Conservation (phyloP, 225 moss, liverwort and hornwort genomes). For the Climacium dendroides region DNA sequence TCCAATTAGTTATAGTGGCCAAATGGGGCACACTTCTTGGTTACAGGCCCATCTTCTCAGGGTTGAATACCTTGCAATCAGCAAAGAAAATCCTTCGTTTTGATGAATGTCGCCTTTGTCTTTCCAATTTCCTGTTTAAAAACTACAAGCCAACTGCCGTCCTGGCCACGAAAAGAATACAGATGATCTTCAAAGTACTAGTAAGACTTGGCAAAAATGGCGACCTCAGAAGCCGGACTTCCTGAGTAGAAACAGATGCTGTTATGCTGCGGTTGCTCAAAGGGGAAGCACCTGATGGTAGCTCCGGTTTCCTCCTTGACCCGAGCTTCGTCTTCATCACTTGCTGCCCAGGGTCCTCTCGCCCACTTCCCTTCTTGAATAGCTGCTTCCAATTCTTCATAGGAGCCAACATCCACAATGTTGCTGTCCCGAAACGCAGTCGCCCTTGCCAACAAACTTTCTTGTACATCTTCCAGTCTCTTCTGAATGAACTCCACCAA, state of each 20-base stretch:
- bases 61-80: neutral
- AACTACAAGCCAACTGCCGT: neutral
- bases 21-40: neutral
- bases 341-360: slow-evolving; percentile 81
- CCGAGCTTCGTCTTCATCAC: slow-evolving; percentile 57
- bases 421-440: slow-evolving; percentile 77
- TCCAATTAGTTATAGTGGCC: neutral
- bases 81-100: neutral
- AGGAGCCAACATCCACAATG: slow-evolving; percentile 56
- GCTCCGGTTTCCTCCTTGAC: slow-evolving; percentile 89
- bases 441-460: slow-evolving; percentile 55
- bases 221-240: slow-evolving; percentile 47
- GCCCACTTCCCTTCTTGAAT: slow-evolving; percentile 72
- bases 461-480: slow-evolving; percentile 59
- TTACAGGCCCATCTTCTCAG: neutral
- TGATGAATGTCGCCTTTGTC: neutral
- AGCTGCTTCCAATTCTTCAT: slow-evolving; percentile 53
- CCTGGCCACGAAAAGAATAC: neutral
- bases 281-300: slow-evolving; percentile 88
- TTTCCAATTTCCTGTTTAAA: neutral
- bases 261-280: slow-evolving; percentile 48
- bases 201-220: slow-evolving; percentile 95
- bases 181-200: slow-evolving; percentile 2
- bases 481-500: slow-evolving; percentile 32
- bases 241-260: slow-evolving; percentile 59